Evolutionary conservation across 352 stramenopile species (phyloP).

Genomic region (Pythium oligandrum): DNA sequence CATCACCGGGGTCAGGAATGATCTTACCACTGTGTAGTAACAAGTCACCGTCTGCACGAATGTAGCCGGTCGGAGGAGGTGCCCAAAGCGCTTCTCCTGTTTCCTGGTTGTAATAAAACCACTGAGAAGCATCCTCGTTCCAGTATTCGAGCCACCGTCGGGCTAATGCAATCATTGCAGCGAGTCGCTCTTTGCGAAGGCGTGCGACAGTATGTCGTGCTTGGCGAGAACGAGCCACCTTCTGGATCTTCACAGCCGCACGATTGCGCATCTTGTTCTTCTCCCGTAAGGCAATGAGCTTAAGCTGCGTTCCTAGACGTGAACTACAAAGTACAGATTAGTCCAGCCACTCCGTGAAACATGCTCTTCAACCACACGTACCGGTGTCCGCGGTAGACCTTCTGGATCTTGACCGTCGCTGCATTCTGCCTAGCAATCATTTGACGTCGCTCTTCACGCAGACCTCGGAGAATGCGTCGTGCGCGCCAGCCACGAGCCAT

Average conservation of each 20-base stretch:
- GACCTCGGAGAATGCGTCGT: slow-evolving; percentile 21
- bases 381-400: slow-evolving; percentile 67
- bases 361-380: slow-evolving; percentile 12
- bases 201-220: slow-evolving; percentile 32
- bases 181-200: slow-evolving; percentile 28
- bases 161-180: slow-evolving; percentile 38
- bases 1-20: slow-evolving; percentile 46
- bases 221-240: slow-evolving; percentile 36
- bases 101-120: slow-evolving; percentile 81
- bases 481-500: slow-evolving; percentile 36
- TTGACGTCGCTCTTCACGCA: slow-evolving; percentile 28
- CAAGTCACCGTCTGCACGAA: slow-evolving; percentile 53
- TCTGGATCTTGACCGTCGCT: slow-evolving; percentile 55
- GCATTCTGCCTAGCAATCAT: slow-evolving; percentile 28
- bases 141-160: slow-evolving; percentile 70
- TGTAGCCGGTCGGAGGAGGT: slow-evolving; percentile 64
- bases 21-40: slow-evolving; percentile 68
- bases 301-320: slow-evolving; percentile 61
- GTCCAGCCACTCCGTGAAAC: not conserved
- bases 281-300: slow-evolving; percentile 54
- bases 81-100: slow-evolving; percentile 69
- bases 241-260: slow-evolving; percentile 70
- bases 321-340: slow-evolving; percentile 16
- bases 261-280: slow-evolving; percentile 44
- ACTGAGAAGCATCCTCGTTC: slow-evolving; percentile 63